These are phyloP conservation scores for Globisporangium megalacanthum DNA, from an alignment of 352 stramenopile genomes.

Conservation along the genomic window DNA sequence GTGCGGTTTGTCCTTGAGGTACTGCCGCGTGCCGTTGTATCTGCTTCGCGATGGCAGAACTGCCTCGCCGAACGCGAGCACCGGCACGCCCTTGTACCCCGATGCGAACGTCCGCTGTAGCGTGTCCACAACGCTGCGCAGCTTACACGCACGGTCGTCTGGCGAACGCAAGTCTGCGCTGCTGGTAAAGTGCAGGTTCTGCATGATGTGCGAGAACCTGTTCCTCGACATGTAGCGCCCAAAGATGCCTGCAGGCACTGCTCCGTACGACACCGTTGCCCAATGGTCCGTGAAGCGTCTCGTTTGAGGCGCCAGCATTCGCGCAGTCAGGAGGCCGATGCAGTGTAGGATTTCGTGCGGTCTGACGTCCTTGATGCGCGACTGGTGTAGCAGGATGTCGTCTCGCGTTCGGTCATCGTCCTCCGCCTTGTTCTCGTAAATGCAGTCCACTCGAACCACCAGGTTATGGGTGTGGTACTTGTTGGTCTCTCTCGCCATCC, in stretches of 20 bases:
- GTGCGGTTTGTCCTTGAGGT: background rate
- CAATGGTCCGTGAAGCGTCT: too few species aligned
- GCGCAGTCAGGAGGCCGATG: too few species aligned
- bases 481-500: too few species aligned
- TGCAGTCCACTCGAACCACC: too few species aligned
- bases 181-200: constrained; percentile 14
- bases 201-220: constrained; percentile 9
- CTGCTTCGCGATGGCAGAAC: background rate
- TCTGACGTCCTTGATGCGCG: too few species aligned
- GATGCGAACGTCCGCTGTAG: constrained; percentile 6
- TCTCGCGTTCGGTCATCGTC: too few species aligned
- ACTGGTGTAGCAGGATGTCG: too few species aligned
- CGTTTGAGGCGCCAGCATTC: too few species aligned
- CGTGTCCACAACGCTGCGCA: constrained; percentile 2
- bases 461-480: too few species aligned
- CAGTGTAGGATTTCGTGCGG: too few species aligned
- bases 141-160: constrained; percentile 12
- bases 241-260: background rate
- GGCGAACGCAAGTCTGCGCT: constrained; percentile 1
- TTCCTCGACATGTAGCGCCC: background rate
- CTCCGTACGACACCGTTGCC: background rate
- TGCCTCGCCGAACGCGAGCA: constrained; percentile 10
- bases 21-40: background rate
- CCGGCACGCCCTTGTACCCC: background rate
- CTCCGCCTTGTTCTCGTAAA: too few species aligned